A percentile compares a stretch with the other conserved stretches of the same genome.
Conservation (phyloP, 1,139 yeast species). For the Pichia sp. region DNA sequence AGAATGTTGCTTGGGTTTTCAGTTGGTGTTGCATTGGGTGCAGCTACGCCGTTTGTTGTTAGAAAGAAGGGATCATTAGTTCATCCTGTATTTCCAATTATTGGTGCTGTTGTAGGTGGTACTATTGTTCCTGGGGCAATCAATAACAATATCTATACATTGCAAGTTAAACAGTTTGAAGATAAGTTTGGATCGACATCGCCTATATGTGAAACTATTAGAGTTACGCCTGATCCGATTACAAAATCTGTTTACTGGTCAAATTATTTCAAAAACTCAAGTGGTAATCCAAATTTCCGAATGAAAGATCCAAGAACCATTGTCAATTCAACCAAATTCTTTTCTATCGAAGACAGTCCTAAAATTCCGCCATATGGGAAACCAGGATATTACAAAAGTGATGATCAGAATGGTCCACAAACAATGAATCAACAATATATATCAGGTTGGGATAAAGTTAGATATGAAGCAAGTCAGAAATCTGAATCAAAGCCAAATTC, state of each 20-base stretch:
- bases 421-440: slow-evolving; percentile 6
- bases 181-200: slow-evolving; percentile 19
- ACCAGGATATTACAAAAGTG: slow-evolving; percentile 11
- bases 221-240: slow-evolving; percentile 23
- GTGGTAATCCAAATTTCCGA: slow-evolving; percentile 18
- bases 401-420: not conserved
- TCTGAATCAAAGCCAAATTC: not conserved
- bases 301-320: slow-evolving; percentile 24
- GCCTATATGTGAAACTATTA: slow-evolving; percentile 16
- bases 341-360: slow-evolving; percentile 6
- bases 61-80: slow-evolving; percentile 20
- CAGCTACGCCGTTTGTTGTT: slow-evolving; percentile 21
- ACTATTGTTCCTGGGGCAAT: slow-evolving; percentile 18
- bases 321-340: slow-evolving; percentile 6
- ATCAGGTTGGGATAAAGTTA: slow-evolving; percentile 12
- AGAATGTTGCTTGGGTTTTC: slow-evolving; percentile 20
- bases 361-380: slow-evolving; percentile 11
- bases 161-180: slow-evolving; percentile 10
- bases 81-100: slow-evolving; percentile 21
- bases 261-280: slow-evolving; percentile 22
- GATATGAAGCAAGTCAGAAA: not conserved
- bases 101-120: slow-evolving; percentile 22
- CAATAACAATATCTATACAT: slow-evolving; percentile 15
- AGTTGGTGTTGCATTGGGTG: slow-evolving; percentile 24
- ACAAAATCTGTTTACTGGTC: slow-evolving; percentile 25